Evolutionary conservation across 352 stramenopile genomes (phyloP).

Genomic region (Globisporangium carolinianum): DNA sequence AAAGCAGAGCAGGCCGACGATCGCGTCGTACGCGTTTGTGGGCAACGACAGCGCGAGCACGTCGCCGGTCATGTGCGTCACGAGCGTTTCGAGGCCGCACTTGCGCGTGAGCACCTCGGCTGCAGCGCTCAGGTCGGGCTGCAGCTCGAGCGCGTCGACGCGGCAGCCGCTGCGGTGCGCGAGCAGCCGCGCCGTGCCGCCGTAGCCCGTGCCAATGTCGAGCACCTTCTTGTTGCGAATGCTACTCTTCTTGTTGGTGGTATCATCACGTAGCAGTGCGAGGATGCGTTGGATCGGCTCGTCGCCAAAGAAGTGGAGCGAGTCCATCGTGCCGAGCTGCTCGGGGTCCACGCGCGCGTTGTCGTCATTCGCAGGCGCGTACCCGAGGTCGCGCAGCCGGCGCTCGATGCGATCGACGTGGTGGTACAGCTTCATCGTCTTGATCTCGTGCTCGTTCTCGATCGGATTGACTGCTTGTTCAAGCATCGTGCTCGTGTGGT

Average conservation of each 20-base stretch:
- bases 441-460: constrained; percentile 57
- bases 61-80: constrained; percentile 57
- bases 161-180: constrained; percentile 56
- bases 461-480: neutral
- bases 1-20: constrained; percentile 70
- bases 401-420: constrained; percentile 76
- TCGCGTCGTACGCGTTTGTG: constrained; percentile 35
- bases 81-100: constrained; percentile 35
- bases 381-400: constrained; percentile 29
- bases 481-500: neutral
- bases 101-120: constrained; percentile 48
- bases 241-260: neutral
- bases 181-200: constrained; percentile 81
- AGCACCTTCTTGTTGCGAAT: constrained; percentile 34
- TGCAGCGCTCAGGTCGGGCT: constrained; percentile 61
- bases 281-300: constrained; percentile 48
- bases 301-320: constrained; percentile 60
- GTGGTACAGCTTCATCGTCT: constrained; percentile 86
- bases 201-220: constrained; percentile 88
- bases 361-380: constrained; percentile 9
- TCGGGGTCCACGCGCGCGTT: constrained; percentile 33
- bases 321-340: constrained; percentile 43
- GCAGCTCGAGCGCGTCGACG: constrained; percentile 72
- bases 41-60: constrained; percentile 38
- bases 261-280: constrained; percentile 19